phyloP scores from a whole-genome alignment of 2,329 filamentous ascomycete genomes.

The Dactylellina haptotyla region DNA sequence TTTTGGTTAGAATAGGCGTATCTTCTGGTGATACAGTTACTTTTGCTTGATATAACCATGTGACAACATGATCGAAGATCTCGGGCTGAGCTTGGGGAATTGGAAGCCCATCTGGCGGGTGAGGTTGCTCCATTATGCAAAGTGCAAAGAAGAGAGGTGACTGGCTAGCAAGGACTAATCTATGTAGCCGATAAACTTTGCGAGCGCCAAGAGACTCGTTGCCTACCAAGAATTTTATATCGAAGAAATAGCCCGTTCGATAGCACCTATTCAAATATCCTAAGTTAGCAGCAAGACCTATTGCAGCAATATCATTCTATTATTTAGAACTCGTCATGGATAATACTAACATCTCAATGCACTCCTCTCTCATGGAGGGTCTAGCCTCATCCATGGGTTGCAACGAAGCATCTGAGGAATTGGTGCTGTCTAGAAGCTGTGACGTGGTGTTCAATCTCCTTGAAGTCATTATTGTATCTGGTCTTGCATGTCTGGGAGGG shows the following conservation, averaged over 20 bases:
- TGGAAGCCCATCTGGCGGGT: constrained; percentile 1
- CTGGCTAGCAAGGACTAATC: constrained; percentile 28
- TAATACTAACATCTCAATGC: constrained; percentile 27
- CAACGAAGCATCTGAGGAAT: background rate
- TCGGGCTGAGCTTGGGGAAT: constrained; percentile 15
- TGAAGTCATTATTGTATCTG: too few species aligned
- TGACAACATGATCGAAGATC: constrained; percentile 41
- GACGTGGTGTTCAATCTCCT: too few species aligned
- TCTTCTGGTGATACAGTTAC: constrained; percentile 9
- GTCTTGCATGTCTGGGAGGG: too few species aligned
- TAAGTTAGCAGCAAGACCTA: background rate
- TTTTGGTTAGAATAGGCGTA: constrained; percentile 1
- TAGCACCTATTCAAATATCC: constrained; percentile 19
- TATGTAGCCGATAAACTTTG: constrained; percentile 17
- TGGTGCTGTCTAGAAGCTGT: too few species aligned
- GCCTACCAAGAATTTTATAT: constrained; percentile 29
- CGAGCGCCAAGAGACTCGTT: background rate
- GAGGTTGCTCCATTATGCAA: background rate
- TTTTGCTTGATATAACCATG: constrained; percentile 32
- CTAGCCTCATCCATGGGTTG: background rate
- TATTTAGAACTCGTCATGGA: too few species aligned
- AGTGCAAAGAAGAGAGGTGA: constrained; percentile 8
- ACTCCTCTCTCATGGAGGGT: constrained; percentile 18
- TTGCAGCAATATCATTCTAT: background rate
- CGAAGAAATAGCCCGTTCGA: constrained; percentile 9